Evolutionary conservation across 441 rosid genomes (phyloP), one percentile per base, ranked within the genome.

Genomic region (Gossypium schwendimanii): DNA sequence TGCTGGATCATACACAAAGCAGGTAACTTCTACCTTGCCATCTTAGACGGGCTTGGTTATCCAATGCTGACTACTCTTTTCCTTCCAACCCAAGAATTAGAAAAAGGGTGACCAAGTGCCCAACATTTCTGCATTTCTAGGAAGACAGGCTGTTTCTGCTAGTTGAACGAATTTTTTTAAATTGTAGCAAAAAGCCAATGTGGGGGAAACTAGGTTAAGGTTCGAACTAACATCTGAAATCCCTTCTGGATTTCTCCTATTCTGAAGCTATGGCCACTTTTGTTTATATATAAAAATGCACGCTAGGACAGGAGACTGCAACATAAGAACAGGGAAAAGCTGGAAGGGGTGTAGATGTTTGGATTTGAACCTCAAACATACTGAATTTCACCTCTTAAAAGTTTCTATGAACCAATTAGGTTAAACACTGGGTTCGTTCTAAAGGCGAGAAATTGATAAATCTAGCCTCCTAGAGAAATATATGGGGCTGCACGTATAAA

Each of bases 1-100:
- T 0, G 90, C 99, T 7, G 97, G 99, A 53, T 95, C 99, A 2
- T 91, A 95, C 74, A 91, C 99, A 65, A 95, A 91, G 76, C 98
- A 92, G 98, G 99, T 92, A 76, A 73, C 47, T 39, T 58, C 67
- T 49, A 53, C 59, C 26, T 55, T 33, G 44, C 26, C 18, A 28
- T 41, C 41, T 54, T 20, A 55, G 20, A 69, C 23, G 14, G 23
- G 33, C 20, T 54, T 18, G 6, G 26, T 55, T 67, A 26, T 9
- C 59, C 18, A 58, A 58, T 26, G 39, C 63, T 8, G 58, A 24
- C n/a, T 26, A 1, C 6, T 18, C 70, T n/a, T 23, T 23, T 5
- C 31, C 36, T 50, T 21, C 26, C 69, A 20, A 24, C 41, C 70
- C 14, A 3, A 14, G 55, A 41, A 45, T 21, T 55, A 55, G 2